Base-by-base conservation (phyloP, 2,329 filamentous ascomycete genomes). In the Hymenoscyphus salicellus region DNA sequence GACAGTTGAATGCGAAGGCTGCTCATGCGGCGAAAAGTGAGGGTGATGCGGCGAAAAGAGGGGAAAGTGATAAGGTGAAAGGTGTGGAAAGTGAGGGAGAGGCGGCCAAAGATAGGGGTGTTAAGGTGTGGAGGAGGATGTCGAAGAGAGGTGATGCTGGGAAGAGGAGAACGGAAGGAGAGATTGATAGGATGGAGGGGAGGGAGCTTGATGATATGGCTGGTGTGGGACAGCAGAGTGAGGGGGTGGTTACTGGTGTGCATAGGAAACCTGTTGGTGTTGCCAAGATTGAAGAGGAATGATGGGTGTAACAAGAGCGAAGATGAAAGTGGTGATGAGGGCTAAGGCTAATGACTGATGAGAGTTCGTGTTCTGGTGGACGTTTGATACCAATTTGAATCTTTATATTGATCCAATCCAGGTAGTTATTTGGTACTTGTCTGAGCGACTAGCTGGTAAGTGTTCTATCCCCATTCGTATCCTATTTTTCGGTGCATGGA, bases 101-200 rank as follows among this genome's bases (percentile, higher is more conserved):
- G n/a, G n/a, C n/a, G n/a, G n/a, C n/a, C n/a, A 55, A 55, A 17
- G 30, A 55, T 55, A 23, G 14, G 26, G 55, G n/a, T 33, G 55
- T 56, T 10, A 56, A 56, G 55, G 55, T 56, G 14, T 56, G 28
- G 55, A 56, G 55, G 30, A 30, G 55, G 17, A n/a, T 32, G 11
- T 56, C 55, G 55, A 56, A 56, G 28, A 30, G 55, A 56, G 26
- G 16, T n/a, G 23, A 32, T 30, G 20, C 20, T n/a, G n/a, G n/a
- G 28, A 30, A 30, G 28, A 30, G 28, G 28, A 30, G 28, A 30
- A 6, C 3, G 3, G 28, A 4, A 16, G 46, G 46, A 5, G 46
- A 52, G n/a, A n/a, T n/a, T n/a, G n/a, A n/a, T n/a, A n/a, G 26
- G 17, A 10, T 3, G 5, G 26, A 56, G n/a, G 55, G 46, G 23